Conservation (phyloP, 768 basidiomycete genomes). For the Suillus subluteus region DNA sequence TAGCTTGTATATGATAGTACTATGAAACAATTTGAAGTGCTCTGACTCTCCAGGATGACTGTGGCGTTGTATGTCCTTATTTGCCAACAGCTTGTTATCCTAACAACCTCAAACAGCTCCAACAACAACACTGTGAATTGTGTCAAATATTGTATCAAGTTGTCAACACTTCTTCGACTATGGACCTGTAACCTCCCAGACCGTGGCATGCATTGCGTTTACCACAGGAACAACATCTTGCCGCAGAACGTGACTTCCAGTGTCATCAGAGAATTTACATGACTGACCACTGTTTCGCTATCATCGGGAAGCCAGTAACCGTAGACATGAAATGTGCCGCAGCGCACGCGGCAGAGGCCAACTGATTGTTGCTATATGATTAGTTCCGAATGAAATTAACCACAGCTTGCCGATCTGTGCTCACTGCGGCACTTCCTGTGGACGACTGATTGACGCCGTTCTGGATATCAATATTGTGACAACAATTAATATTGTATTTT, state of each 20-base stretch:
- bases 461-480: neutral
- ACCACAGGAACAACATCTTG: neutral
- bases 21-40: neutral
- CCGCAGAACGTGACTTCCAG: neutral
- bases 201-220: too few relatives aligned
- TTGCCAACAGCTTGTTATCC: conserved; percentile 1
- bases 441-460: neutral
- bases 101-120: neutral
- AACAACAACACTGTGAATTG: too few relatives aligned
- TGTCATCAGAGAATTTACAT: neutral
- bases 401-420: neutral
- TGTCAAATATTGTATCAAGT: too few relatives aligned
- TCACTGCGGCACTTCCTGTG: neutral
- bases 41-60: too few relatives aligned
- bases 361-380: neutral
- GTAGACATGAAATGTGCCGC: neutral
- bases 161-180: neutral
- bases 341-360: too few relatives aligned
- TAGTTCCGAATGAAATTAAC: neutral
- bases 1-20: neutral
- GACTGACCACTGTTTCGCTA: neutral
- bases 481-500: neutral
- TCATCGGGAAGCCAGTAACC: neutral
- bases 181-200: neutral
- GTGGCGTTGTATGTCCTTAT: neutral